phyloP scores from a whole-genome alignment of 257 asterid genomes.

The Rhazya stricta region DNA sequence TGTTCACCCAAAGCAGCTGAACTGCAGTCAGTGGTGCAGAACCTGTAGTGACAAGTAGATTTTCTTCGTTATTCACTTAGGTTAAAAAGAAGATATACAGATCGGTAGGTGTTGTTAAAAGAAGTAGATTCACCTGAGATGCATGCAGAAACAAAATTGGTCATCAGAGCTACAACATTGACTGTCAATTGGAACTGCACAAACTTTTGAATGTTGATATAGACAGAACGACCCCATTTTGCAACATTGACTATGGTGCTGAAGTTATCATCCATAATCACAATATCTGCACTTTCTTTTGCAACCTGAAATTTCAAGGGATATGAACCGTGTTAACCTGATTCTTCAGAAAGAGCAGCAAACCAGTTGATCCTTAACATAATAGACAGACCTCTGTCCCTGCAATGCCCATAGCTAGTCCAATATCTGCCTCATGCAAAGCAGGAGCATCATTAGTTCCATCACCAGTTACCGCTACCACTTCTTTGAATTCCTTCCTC shows the following conservation, averaged over 20 bases:
- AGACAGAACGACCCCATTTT: conserved; percentile 84
- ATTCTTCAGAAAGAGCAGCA: neutral
- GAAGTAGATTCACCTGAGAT: conserved; percentile 38
- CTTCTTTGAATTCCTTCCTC: conserved; percentile 59
- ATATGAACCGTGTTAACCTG: neutral
- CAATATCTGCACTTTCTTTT: conserved; percentile 75
- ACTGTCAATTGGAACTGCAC: conserved; percentile 86
- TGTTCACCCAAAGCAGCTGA: conserved; percentile 91
- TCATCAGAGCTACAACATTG: conserved; percentile 63
- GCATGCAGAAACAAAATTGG: conserved; percentile 70
- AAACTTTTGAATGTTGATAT: conserved; percentile 79
- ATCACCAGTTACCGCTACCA: conserved; percentile 87
- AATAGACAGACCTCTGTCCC: conserved; percentile 75
- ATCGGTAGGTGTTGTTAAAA: neutral
- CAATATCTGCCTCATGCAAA: conserved; percentile 83
- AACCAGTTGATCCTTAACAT: neutral
- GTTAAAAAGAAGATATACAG: neutral
- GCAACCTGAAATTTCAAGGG: conserved; percentile 50
- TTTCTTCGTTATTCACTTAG: neutral
- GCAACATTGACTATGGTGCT: conserved; percentile 62
- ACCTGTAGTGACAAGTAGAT: conserved; percentile 32
- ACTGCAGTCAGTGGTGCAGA: conserved; percentile 85
- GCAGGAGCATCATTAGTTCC: conserved; percentile 99
- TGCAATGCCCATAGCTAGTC: conserved; percentile 89
- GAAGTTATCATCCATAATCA: conserved; percentile 74